These are phyloP conservation scores for Monosporascus sp. DNA, from an alignment of 2,329 filamentous ascomycete genomes.

Conservation along the genomic window DNA sequence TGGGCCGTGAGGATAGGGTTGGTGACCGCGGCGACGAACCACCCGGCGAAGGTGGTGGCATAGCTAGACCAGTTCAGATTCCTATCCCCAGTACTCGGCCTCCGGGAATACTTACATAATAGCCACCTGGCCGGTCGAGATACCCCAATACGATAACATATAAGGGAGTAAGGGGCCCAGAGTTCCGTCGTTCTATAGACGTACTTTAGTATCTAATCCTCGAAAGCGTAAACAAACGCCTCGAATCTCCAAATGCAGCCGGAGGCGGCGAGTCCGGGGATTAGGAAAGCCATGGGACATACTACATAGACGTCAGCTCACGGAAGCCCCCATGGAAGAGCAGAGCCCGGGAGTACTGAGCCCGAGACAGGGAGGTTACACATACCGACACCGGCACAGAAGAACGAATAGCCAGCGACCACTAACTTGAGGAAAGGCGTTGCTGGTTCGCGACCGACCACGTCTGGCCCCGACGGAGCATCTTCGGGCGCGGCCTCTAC, in stretches of 20 bases:
- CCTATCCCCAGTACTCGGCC: too few species aligned
- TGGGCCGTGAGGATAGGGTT: slow-evolving; percentile 49
- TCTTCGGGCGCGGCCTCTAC: slow-evolving; percentile 12
- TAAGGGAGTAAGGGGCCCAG: slow-evolving; percentile 60
- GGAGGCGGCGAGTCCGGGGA: too few species aligned
- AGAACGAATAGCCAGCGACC: slow-evolving; percentile 56
- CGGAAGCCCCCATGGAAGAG: too few species aligned
- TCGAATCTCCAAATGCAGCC: too few species aligned
- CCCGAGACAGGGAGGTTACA: too few species aligned
- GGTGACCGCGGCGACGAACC: slow-evolving; percentile 52
- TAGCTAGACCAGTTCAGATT: slow-evolving; percentile 32
- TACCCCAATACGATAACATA: slow-evolving; percentile 50
- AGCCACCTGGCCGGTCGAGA: slow-evolving; percentile 25
- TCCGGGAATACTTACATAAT: slow-evolving; percentile 18
- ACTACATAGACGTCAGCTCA: neutral
- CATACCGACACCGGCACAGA: slow-evolving; percentile 49
- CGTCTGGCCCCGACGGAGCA: slow-evolving; percentile 4
- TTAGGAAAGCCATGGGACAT: neutral
- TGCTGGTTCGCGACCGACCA: slow-evolving; percentile 14
- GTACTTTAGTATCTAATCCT: neutral
- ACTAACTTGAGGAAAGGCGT: slow-evolving; percentile 41
- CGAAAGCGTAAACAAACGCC: too few species aligned
- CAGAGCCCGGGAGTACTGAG: too few species aligned
- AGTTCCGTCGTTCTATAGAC: slow-evolving; percentile 51
- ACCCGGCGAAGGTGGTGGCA: slow-evolving; percentile 53